Percentiles rank a stretch among this genome's conserved stretches.
phyloP scores from a whole-genome alignment of 148 eudicot genomes.

The Oxyria digyna region DNA sequence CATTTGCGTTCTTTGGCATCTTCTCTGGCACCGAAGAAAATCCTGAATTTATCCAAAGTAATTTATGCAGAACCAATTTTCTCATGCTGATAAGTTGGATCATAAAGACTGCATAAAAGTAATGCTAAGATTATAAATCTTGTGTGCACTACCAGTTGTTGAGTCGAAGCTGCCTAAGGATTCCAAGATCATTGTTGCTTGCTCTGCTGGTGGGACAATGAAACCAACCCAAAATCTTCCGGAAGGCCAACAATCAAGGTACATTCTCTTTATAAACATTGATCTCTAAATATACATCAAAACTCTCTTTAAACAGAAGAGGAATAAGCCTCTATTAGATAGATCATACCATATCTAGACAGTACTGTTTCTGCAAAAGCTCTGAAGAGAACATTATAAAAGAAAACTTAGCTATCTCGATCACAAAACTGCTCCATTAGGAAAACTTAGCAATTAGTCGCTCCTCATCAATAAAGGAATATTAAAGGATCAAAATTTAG shows the following conservation, averaged over 20 bases:
- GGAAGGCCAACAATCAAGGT: conserved; percentile 99
- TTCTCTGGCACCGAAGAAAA: conserved; percentile 96
- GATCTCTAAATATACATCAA: neutral
- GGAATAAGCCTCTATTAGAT: neutral
- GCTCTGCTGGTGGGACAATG: conserved; percentile 91
- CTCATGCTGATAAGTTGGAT: neutral
- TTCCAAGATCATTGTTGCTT: conserved; percentile 91
- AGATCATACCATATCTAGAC: neutral
- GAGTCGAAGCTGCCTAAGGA: conserved; percentile 57
- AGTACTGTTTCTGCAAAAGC: neutral
- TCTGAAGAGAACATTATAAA: neutral
- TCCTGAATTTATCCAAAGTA: conserved; percentile 83
- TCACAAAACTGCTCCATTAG: neutral
- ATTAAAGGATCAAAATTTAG: neutral
- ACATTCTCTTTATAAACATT: neutral
- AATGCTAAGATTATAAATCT: neutral
- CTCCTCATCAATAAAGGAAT: neutral
- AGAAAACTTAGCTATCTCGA: neutral
- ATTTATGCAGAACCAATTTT: neutral
- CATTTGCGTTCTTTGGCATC: conserved; percentile 97
- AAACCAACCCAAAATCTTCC: conserved; percentile 91
- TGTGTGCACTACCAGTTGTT: conserved; percentile 35
- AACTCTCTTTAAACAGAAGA: neutral
- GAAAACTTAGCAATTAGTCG: neutral
- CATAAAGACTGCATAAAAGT: neutral